Evolutionary conservation across 805 yeast species (phyloP), one percentile per base, ranked within the genome.

Genomic region (Tetrapisispora namnaoensis): DNA sequence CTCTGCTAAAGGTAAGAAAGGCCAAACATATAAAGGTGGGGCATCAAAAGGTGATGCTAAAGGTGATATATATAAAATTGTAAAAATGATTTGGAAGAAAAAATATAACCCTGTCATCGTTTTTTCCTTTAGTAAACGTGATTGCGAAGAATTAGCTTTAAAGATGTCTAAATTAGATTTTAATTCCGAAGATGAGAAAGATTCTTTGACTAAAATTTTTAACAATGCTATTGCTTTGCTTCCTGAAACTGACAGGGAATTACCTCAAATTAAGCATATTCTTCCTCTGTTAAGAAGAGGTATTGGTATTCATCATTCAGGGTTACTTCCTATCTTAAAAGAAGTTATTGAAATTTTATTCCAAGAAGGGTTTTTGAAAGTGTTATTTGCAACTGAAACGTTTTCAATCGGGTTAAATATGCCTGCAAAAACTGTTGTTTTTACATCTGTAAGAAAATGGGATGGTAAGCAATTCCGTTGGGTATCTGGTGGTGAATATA

Each of bases 401-500:
- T 93, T 93, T 65, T 90, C 98, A 13, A 93, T 93, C 70, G 99
- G 99, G 46, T 78, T 93, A 47, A 93, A 93, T 70, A 93, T 93
- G 99, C 99, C 99, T 59, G 98, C 99, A 11, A 93, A 93, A 61
- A 93, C 99, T 0, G 99, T 93, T 42, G 99, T 93, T 2, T 93
- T 93, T 68, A 93, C 99, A 0, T 86, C 91, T 34, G 99, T 93
- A 20, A 80, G 99, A 64, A 93, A 93, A 67, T 93, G 97, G 95
- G 99, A 93, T 70, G 99, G 99, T 59, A 81, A 79, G 53, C 95
- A 91, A 18, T 89, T 91, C 75, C 82, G 99, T 70, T 93, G 99
- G 99, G 97, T 93, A 32, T 86, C 96, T 49, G 99, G 99, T 51
- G 99, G 99, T 73, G 99, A 93, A 70, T 93, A 93, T 69, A 93